A percentile compares a stretch with the other conserved stretches of the same genome.
These are phyloP conservation scores for Aspergillus sparsus DNA, from an alignment of 495 filamentous ascomycete species.

Conservation along the genomic window DNA sequence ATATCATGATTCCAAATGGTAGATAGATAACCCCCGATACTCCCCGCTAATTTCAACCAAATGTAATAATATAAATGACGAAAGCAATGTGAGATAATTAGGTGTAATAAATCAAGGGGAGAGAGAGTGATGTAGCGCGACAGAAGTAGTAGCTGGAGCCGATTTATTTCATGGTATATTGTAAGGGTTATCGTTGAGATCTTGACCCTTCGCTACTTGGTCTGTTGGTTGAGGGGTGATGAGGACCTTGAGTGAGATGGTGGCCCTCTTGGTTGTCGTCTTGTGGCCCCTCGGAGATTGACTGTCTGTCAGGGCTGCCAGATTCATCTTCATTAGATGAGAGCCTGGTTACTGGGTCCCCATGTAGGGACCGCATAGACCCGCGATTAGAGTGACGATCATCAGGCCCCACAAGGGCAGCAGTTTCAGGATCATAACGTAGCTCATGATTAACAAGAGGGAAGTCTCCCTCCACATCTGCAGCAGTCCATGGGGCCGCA, in stretches of 20 bases:
- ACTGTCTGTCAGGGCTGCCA: constrained; percentile 1
- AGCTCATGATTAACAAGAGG: constrained; percentile 35
- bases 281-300: not conserved
- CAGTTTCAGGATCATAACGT: constrained; percentile 49
- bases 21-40: constrained; percentile 18
- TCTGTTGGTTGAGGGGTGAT: constrained; percentile 3
- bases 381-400: constrained; percentile 8
- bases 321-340: not conserved
- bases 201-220: constrained; percentile 5
- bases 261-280: not conserved
- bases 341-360: not conserved
- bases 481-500: constrained; percentile 43
- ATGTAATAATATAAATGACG: constrained; percentile 6
- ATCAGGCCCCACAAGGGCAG: constrained; percentile 43
- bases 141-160: not conserved
- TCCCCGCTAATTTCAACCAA: constrained; percentile 26
- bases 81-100: not conserved
- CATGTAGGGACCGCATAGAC: not conserved
- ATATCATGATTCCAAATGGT: not conserved
- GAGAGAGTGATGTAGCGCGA: not conserved
- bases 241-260: not conserved
- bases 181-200: constrained; percentile 8
- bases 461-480: constrained; percentile 32
- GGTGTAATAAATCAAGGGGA: not conserved
- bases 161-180: not conserved